Percentiles rank a stretch among this genome's conserved stretches.
These are phyloP conservation scores for Haplographium delicatum DNA, from an alignment of 495 filamentous ascomycete species.

Conservation along the genomic window DNA sequence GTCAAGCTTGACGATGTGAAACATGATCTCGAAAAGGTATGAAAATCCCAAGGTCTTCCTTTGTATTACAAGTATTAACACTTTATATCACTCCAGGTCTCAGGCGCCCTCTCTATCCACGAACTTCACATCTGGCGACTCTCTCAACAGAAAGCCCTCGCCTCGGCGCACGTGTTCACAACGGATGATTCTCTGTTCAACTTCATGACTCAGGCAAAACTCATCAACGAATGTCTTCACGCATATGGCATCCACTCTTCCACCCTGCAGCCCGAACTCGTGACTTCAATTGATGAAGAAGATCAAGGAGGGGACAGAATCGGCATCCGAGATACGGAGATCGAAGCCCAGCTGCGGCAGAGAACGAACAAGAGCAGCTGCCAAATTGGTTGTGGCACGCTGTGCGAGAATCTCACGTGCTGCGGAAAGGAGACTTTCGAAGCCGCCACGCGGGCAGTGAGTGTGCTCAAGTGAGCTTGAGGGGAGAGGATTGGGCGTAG, in stretches of 20 bases:
- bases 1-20: conserved; percentile 81
- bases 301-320: no score
- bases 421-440: conserved; percentile 12
- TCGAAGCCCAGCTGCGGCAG: background rate
- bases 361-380: conserved; percentile 10
- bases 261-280: conserved; percentile 81
- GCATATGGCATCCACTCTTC: conserved; percentile 89
- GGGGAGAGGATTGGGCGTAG: background rate
- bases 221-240: conserved; percentile 77
- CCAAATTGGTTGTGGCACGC: conserved; percentile 30
- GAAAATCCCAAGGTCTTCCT: background rate
- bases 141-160: conserved; percentile 82
- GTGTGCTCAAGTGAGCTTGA: no score
- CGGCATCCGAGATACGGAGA: background rate
- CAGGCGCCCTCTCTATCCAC: conserved; percentile 76
- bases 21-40: conserved; percentile 70
- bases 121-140: conserved; percentile 95
- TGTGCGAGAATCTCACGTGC: conserved; percentile 30
- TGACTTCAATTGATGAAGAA: background rate
- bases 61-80: background rate
- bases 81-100: conserved; percentile 40
- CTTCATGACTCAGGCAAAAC: conserved; percentile 76
- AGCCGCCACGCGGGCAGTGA: background rate
- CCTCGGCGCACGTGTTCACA: conserved; percentile 80
- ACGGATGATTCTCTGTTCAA: conserved; percentile 48